phyloP scores from a whole-genome alignment of 441 rosid genomes.

The Biscutella laevigata region DNA sequence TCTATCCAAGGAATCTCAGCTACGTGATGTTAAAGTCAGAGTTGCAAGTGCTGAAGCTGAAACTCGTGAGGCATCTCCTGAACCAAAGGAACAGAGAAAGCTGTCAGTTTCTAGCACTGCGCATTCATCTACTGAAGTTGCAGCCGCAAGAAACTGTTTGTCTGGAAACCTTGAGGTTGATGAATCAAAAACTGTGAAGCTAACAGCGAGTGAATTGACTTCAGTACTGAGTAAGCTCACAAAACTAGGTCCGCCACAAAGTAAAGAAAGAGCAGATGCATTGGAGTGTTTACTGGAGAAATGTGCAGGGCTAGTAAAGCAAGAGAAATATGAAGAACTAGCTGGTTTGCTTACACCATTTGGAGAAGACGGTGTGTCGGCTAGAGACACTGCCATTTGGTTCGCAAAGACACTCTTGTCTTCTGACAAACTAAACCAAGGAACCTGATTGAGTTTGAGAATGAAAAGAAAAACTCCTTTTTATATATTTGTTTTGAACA shows the following conservation, averaged over 20 bases:
- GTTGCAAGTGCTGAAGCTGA: conserved; percentile 29
- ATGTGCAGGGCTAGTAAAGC: conserved; percentile 78
- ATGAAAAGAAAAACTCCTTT: not conserved
- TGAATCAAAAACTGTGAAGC: conserved; percentile 25
- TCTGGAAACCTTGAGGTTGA: conserved; percentile 35
- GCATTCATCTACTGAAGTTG: conserved; percentile 24
- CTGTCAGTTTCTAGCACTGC: conserved; percentile 11
- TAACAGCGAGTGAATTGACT: conserved; percentile 40
- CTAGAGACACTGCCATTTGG: conserved; percentile 97
- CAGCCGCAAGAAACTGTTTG: conserved; percentile 22
- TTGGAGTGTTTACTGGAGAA: conserved; percentile 82
- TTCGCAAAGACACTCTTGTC: conserved; percentile 84
- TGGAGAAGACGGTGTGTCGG: conserved; percentile 85
- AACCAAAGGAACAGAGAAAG: conserved; percentile 22
- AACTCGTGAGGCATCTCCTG: conserved; percentile 18
- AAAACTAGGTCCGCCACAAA: conserved; percentile 40
- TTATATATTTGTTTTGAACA: too few species aligned
- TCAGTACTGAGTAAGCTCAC: conserved; percentile 43
- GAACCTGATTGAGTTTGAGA: conserved; percentile 26
- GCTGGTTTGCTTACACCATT: conserved; percentile 80
- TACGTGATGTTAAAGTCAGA: conserved; percentile 32
- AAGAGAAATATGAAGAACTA: conserved; percentile 79
- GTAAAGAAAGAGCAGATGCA: conserved; percentile 77
- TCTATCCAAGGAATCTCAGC: conserved; percentile 29
- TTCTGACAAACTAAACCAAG: conserved; percentile 47